These are phyloP conservation scores for Syzygium grande DNA, from an alignment of 345 rosid genomes.

Conservation along the genomic window DNA sequence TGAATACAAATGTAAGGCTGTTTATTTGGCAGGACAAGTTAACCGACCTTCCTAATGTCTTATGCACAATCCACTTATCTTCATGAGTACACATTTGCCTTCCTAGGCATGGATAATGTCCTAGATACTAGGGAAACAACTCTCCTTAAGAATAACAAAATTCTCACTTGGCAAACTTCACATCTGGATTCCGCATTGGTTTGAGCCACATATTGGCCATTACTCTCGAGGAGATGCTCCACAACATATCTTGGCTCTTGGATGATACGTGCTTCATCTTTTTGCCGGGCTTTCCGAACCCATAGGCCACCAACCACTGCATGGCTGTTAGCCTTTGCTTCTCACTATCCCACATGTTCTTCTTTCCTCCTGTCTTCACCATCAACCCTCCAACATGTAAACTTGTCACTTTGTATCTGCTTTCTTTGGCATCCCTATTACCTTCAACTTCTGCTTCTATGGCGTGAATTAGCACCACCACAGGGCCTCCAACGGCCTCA, in stretches of 20 bases:
- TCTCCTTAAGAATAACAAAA: not conserved
- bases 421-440: conserved; percentile 19
- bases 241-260: conserved; percentile 43
- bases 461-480: conserved; percentile 53
- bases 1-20: not conserved
- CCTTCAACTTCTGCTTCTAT: conserved; percentile 10
- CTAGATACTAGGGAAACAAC: not conserved
- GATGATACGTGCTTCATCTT: conserved; percentile 30
- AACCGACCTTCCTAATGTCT: not conserved
- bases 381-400: conserved; percentile 66
- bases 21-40: not conserved
- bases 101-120: not conserved
- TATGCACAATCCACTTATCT: not conserved
- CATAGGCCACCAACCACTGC: conserved; percentile 81
- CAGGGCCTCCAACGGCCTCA: conserved; percentile 81
- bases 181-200: conserved; percentile 84
- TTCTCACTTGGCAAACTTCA: conserved; percentile 34
- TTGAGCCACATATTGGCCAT: conserved; percentile 98
- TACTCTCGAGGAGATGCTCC: conserved; percentile 90
- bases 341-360: conserved; percentile 52
- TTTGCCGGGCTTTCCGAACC: conserved; percentile 55
- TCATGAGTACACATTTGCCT: not conserved
- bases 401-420: conserved; percentile 47
- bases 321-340: conserved; percentile 71
- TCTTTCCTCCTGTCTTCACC: conserved; percentile 31